Conservation (phyloP, 1,284 basidiomycete genomes). For the Afroboletus lepidellus region DNA sequence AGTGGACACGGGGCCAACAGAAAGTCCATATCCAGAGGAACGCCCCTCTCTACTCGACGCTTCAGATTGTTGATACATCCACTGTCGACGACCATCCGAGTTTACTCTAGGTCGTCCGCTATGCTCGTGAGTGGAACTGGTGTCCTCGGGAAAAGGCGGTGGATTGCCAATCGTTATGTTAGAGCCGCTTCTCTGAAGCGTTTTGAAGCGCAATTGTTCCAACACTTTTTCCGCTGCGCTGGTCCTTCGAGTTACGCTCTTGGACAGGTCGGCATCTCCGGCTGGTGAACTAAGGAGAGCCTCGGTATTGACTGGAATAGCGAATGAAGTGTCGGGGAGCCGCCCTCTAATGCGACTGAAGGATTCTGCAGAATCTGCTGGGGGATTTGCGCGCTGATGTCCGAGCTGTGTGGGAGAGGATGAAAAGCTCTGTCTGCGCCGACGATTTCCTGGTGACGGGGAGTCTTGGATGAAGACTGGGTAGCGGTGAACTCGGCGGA, state of each 20-base stretch:
- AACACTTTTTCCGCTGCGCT: slow-evolving; percentile 60
- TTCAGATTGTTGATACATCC: slow-evolving; percentile 27
- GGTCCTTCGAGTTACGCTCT: slow-evolving; percentile 36
- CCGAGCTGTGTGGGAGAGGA: slow-evolving; percentile 30
- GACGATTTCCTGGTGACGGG: slow-evolving; percentile 31
- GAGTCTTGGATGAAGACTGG: slow-evolving; percentile 65
- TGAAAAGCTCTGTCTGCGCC: slow-evolving; percentile 44
- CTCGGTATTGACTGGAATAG: slow-evolving; percentile 34
- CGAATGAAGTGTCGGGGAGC: slow-evolving; percentile 26
- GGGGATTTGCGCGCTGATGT: slow-evolving; percentile 24
- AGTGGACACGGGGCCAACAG: slow-evolving; percentile 26
- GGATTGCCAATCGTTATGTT: slow-evolving; percentile 33
- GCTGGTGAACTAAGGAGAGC: slow-evolving; percentile 23
- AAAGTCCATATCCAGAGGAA: slow-evolving; percentile 22
- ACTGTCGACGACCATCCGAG: slow-evolving; percentile 32
- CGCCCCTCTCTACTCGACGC: slow-evolving; percentile 24
- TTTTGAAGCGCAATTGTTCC: slow-evolving; percentile 53
- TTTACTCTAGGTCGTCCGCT: slow-evolving; percentile 28
- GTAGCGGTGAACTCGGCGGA: slow-evolving; percentile 90
- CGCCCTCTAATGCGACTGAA: slow-evolving; percentile 33
- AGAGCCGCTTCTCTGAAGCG: slow-evolving; percentile 40
- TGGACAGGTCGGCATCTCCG: slow-evolving; percentile 17
- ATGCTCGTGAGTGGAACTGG: slow-evolving; percentile 16
- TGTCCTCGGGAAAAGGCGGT: slow-evolving; percentile 17
- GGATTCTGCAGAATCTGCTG: slow-evolving; percentile 26